Percentiles rank a stretch among this genome's conserved stretches.
Evolutionary conservation across 805 yeast species (phyloP).

Genomic region (Jamesozyma hellenica): DNA sequence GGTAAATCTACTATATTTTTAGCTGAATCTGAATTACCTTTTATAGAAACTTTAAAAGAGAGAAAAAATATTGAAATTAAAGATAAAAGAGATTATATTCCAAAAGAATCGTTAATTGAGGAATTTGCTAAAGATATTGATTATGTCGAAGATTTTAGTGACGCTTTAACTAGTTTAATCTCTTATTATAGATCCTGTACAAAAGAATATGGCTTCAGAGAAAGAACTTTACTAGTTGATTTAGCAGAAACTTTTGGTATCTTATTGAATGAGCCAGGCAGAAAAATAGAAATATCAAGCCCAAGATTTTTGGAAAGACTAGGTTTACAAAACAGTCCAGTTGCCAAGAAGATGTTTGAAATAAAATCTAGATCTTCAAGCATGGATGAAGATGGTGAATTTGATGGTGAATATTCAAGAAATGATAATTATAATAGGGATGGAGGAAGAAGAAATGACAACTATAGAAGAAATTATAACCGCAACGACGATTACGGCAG

Average conservation of each 20-base stretch:
- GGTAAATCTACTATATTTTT: constrained; percentile 63
- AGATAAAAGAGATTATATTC: constrained; percentile 33
- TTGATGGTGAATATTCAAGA: constrained; percentile 1
- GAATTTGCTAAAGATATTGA: constrained; percentile 19
- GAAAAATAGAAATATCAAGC: constrained; percentile 16
- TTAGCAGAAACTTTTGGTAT: constrained; percentile 20
- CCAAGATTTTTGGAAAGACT: constrained; percentile 13
- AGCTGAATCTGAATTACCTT: constrained; percentile 47
- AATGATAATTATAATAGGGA: background rate
- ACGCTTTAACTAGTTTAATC: constrained; percentile 29
- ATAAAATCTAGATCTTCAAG: background rate
- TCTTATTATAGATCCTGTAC: constrained; percentile 30
- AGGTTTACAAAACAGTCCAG: constrained; percentile 17
- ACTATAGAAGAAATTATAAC: constrained; percentile 1
- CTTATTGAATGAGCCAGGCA: constrained; percentile 15
- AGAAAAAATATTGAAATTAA: constrained; percentile 47
- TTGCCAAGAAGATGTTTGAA: constrained; percentile 19
- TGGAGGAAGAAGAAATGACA: background rate
- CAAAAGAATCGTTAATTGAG: constrained; percentile 26
- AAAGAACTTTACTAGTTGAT: constrained; percentile 12
- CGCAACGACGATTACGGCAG: background rate
- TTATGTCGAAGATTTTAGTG: constrained; percentile 20
- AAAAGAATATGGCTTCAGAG: constrained; percentile 27
- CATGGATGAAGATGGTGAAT: background rate
- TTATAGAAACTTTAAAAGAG: constrained; percentile 38